Percentiles rank a stretch among this genome's conserved stretches.
These are phyloP conservation scores for Trametes villosa DNA, from an alignment of 768 basidiomycete species.

Conservation along the genomic window DNA sequence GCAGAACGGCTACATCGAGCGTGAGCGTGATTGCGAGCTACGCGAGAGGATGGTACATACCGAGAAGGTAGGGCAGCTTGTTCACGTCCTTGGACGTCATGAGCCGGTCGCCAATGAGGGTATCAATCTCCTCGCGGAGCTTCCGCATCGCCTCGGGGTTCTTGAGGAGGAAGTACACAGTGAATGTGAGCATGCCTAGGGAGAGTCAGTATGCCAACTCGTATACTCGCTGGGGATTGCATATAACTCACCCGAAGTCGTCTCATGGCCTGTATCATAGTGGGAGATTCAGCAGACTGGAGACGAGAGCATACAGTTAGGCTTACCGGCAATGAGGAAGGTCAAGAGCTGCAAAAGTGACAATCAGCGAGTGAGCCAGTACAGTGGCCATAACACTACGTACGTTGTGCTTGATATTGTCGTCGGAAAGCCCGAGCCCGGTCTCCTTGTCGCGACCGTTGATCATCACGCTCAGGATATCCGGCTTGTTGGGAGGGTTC, in stretches of 20 bases:
- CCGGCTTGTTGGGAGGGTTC: conserved; percentile 44
- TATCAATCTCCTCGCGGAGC: conserved; percentile 52
- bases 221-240: too few species aligned
- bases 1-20: conserved; percentile 40
- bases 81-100: conserved; percentile 44
- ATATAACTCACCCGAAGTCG: conserved; percentile 36
- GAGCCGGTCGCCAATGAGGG: conserved; percentile 43
- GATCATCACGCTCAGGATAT: conserved; percentile 51
- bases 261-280: conserved; percentile 39
- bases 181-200: conserved; percentile 44
- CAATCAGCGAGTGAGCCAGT: not conserved
- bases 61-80: conserved; percentile 48
- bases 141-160: conserved; percentile 48
- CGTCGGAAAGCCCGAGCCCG: conserved; percentile 44
- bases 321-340: conserved; percentile 51
- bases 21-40: too few species aligned
- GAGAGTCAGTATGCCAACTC: not conserved
- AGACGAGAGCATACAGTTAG: not conserved
- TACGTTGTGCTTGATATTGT: conserved; percentile 48
- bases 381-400: not conserved
- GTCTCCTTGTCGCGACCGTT: conserved; percentile 49
- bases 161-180: conserved; percentile 48
- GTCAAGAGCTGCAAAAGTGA: conserved; percentile 44
- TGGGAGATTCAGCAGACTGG: not conserved
- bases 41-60: conserved; percentile 24